Conservation (phyloP, 23 red algal species). For the Gracilaria caudata region DNA sequence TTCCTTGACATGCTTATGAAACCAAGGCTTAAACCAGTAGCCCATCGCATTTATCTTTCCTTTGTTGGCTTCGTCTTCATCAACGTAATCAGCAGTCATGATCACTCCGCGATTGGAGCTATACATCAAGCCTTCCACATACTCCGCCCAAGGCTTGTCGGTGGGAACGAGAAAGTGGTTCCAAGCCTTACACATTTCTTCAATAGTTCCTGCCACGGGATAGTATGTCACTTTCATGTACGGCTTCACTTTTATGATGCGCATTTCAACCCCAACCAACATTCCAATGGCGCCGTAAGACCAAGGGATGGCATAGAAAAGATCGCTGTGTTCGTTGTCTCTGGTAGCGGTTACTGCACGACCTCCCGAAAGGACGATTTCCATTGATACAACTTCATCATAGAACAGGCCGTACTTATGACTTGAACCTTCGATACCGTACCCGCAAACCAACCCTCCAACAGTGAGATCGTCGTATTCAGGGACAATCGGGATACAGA, state of each 20-base stretch:
- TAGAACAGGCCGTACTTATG: slow-evolving; percentile 82
- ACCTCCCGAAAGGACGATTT: slow-evolving; percentile 61
- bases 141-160: slow-evolving; percentile 69
- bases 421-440: slow-evolving; percentile 75
- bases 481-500: slow-evolving; percentile 67
- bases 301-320: slow-evolving; percentile 72
- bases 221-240: slow-evolving; percentile 74
- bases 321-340: slow-evolving; percentile 64
- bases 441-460: slow-evolving; percentile 67
- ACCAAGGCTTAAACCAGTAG: slow-evolving; percentile 74
- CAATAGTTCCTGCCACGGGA: slow-evolving; percentile 49
- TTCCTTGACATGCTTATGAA: slow-evolving; percentile 74
- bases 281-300: slow-evolving; percentile 78
- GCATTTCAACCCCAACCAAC: slow-evolving; percentile 70
- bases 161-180: slow-evolving; percentile 63
- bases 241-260: slow-evolving; percentile 57
- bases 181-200: slow-evolving; percentile 65
- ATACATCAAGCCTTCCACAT: slow-evolving; percentile 69
- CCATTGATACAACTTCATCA: slow-evolving; percentile 67
- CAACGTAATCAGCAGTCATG: slow-evolving; percentile 68
- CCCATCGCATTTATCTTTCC: slow-evolving; percentile 63
- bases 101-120: slow-evolving; percentile 54
- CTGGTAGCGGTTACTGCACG: slow-evolving; percentile 38
- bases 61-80: slow-evolving; percentile 24
- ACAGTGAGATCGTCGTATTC: slow-evolving; percentile 81